These are phyloP conservation scores for Reutealis trisperma DNA, from an alignment of 345 rosid species.

Conservation along the genomic window DNA sequence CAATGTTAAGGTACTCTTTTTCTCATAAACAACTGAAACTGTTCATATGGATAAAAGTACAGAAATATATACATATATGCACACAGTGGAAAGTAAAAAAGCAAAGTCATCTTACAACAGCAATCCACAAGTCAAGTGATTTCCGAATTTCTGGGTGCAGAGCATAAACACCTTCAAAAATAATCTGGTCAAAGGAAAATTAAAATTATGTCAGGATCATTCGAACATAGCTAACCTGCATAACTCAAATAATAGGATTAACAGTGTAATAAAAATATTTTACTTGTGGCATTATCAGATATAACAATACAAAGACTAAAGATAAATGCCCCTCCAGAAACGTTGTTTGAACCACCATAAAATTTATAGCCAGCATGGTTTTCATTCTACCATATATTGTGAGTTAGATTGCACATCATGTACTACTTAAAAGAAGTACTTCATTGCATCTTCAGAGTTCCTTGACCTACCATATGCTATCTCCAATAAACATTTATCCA, in stretches of 20 bases:
- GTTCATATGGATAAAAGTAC: background rate
- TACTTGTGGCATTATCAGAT: background rate
- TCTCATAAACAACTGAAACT: background rate
- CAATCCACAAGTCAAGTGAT: conserved; percentile 94
- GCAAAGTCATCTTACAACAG: conserved; percentile 74
- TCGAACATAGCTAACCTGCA: conserved; percentile 9
- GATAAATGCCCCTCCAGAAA: conserved; percentile 1
- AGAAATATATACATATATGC: background rate
- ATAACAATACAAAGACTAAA: background rate
- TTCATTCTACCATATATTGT: background rate
- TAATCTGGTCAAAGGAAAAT: conserved; percentile 56
- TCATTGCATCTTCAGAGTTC: background rate
- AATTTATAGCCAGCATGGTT: background rate
- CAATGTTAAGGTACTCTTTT: conserved; percentile 5
- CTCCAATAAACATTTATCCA: background rate
- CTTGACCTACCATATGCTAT: background rate
- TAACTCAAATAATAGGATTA: conserved; percentile 1
- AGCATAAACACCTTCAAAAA: conserved; percentile 97
- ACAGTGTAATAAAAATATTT: background rate
- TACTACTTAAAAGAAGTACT: background rate
- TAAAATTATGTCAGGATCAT: background rate
- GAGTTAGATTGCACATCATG: background rate
- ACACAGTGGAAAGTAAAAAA: conserved; percentile 21
- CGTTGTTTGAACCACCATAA: background rate
- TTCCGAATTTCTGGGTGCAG: conserved; percentile 91